Base-by-base conservation (phyloP, 169 alveolate genomes). In the Cryptosporidium bovis region DNA sequence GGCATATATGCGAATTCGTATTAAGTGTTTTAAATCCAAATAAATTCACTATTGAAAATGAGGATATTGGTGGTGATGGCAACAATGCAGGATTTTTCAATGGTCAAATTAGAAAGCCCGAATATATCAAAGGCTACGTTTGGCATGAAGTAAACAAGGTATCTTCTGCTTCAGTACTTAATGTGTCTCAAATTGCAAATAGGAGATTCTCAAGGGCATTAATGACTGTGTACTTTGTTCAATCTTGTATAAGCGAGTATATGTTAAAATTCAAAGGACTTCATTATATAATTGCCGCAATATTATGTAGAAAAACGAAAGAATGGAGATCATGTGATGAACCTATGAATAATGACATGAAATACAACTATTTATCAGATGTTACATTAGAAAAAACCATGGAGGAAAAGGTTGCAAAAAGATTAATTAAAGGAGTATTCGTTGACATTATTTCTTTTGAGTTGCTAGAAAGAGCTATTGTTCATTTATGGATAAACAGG, bases 251-350 rank as follows among this genome's bases (percentile, higher is more conserved):
- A 36, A 53, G 55, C 24, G 40, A 56, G 20, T 6, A 58, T 18
- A 77, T 77, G 87, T 58, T 33, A 6, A 29, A 77, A 27, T 77
- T 77, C 24, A 46, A 58, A 27, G 87, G 87, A 16, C 40, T 77
- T 53, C 87, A 77, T 40, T 62, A 56, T 60, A 13, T 77, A 16
- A 48, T 40, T 46, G 87, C 87, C 7, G 71, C 87, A n/a, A 24
- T 77, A 27, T 50, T 77, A 24, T 77, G 87, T 29, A 56, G 87
- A 60, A 77, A 77, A 33, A 60, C 87, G 20, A 7, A 31, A 77
- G 71, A 60, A 34, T 77, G 87, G 87, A 77, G 71, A 77, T 10
- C 71, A 0, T 77, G 87, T 48, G 87, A 77, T 48, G 87, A 77
- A 34, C 33, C 67, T 36, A 24, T 20, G 3, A 10, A 31, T 16